Percentiles rank a stretch among this genome's conserved stretches.
These are phyloP conservation scores for Xylariaceae sp. DNA, from an alignment of 2,329 filamentous ascomycete genomes.

Conservation along the genomic window DNA sequence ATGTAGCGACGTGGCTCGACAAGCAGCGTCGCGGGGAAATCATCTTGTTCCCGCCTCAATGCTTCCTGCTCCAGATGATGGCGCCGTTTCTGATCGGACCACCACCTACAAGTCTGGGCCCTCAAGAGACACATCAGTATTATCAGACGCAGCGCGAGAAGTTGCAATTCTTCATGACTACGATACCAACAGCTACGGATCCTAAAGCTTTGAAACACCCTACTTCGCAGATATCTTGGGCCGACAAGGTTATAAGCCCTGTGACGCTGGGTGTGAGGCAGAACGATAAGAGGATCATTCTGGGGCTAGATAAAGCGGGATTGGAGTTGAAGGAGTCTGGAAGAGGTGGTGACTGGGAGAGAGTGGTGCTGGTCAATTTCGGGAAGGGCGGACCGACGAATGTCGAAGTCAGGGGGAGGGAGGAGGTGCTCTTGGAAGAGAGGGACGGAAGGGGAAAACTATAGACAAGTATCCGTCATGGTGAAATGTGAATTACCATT, in stretches of 20 bases:
- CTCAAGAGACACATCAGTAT: slow-evolving; percentile 26
- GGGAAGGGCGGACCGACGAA: slow-evolving; percentile 46
- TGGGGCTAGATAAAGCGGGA: slow-evolving; percentile 56
- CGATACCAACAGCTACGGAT: slow-evolving; percentile 39
- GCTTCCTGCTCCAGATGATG: slow-evolving; percentile 64
- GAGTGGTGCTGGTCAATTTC: slow-evolving; percentile 56
- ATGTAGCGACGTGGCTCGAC: slow-evolving; percentile 64
- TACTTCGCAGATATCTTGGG: slow-evolving; percentile 50
- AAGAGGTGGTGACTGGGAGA: slow-evolving; percentile 54
- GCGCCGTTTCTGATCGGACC: slow-evolving; percentile 46
- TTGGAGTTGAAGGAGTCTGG: slow-evolving; percentile 46
- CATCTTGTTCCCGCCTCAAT: slow-evolving; percentile 87
- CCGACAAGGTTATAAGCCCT: slow-evolving; percentile 60
- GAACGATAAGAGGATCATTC: slow-evolving; percentile 44
- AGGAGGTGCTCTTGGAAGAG: slow-evolving; percentile 47
- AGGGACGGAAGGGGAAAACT: slow-evolving; percentile 24
- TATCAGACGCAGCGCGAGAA: slow-evolving; percentile 47
- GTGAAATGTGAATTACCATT: no score
- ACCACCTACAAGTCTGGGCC: slow-evolving; percentile 20
- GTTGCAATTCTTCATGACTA: slow-evolving; percentile 51
- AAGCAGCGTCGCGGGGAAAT: slow-evolving; percentile 62
- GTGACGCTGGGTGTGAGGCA: slow-evolving; percentile 41
- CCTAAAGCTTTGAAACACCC: slow-evolving; percentile 36
- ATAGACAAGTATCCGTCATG: background rate
- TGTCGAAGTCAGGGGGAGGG: slow-evolving; percentile 49